Base-by-base conservation (phyloP, 2,329 filamentous ascomycete genomes). In the Alternaria ethzedia region DNA sequence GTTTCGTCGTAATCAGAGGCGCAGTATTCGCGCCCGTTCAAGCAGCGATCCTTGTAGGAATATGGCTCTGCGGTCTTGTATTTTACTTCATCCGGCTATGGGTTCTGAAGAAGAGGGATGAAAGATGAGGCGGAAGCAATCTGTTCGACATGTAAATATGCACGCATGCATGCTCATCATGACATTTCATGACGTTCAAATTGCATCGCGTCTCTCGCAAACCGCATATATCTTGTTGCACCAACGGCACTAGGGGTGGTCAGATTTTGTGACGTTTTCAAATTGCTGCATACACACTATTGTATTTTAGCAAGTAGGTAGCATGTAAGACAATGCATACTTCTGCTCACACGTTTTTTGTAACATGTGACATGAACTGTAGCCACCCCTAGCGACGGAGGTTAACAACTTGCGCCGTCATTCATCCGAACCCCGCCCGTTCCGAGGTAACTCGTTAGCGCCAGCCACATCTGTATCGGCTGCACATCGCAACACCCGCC, bases 1-100 rank as follows among this genome's bases (percentile, higher is more conserved):
- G 75, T 1, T 80, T 80, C 49, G 77, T 80, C 4, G 72, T 79
- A 3, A 57, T 79, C 4, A 67, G 78, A 36, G 78, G 78, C 17
- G 78, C 78, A 2, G 70, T 79, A 1, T 79, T 79, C 60, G 77
- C 77, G 3, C 76, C 75, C 0, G 57, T 78, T 5, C 77, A 78
- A 41, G 77, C 78, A 11, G 66, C 49, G 0, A 68, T 79, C 7
- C 51, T 80, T 47, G 58, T 77, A 2, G 75, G 61, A 0, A 69
- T 80, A 2, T 79, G 78, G 78, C 28, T 59, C 0, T 45, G 75
- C 32, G 77, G 78, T 7, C 57, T 69, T 6, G 51, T 66, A 3
- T 70, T 64, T 11, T 74, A 69, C 43, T 70, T 63, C 21, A 55
- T 65, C 5, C 46, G 68, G 20, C n/a, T 69, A 7, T 67, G 60